Conservation (phyloP, 139 green algal species). For the Chloropicon primus region DNA sequence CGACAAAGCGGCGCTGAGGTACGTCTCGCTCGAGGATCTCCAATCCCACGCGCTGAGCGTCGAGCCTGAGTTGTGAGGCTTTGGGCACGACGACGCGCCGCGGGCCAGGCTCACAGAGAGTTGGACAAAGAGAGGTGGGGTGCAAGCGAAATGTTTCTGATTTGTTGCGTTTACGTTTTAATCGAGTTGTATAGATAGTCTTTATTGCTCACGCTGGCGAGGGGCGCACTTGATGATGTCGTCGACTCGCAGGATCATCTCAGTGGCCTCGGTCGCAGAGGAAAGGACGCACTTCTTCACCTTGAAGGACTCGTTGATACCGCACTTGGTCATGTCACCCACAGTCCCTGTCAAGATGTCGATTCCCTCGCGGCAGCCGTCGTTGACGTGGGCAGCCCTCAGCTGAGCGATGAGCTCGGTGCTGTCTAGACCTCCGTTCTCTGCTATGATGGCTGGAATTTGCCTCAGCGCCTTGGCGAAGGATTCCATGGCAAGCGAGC, state of each 20-base stretch:
- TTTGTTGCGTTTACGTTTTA: too few relatives aligned
- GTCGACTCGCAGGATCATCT: conserved; percentile 98
- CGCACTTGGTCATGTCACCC: conserved; percentile 43
- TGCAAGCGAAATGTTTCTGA: too few relatives aligned
- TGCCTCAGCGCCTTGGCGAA: conserved; percentile 77
- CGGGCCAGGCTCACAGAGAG: too few relatives aligned
- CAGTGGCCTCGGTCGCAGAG: conserved; percentile 85
- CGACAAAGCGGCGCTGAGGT: neutral
- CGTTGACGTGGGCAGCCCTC: conserved; percentile 51
- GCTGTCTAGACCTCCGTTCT: conserved; percentile 85
- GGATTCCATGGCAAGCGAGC: conserved; percentile 76
- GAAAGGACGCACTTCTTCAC: conserved; percentile 57
- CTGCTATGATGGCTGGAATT: conserved; percentile 87
- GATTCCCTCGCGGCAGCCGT: conserved; percentile 45
- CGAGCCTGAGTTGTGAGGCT: too few relatives aligned
- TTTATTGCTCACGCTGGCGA: conserved; percentile 38
- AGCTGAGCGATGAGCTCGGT: conserved; percentile 78
- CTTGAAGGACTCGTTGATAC: conserved; percentile 62
- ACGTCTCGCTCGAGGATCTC: conserved; percentile 6
- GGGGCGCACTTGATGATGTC: conserved; percentile 92
- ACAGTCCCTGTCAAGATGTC: conserved; percentile 58
- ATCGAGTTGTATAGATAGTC: too few relatives aligned
- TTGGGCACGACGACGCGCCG: too few relatives aligned
- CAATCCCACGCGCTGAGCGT: too few relatives aligned
- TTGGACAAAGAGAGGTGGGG: too few relatives aligned